Evolutionary conservation across 192 early-diverging fungal genomes (phyloP).

Genomic region (Pilaira anomala): DNA sequence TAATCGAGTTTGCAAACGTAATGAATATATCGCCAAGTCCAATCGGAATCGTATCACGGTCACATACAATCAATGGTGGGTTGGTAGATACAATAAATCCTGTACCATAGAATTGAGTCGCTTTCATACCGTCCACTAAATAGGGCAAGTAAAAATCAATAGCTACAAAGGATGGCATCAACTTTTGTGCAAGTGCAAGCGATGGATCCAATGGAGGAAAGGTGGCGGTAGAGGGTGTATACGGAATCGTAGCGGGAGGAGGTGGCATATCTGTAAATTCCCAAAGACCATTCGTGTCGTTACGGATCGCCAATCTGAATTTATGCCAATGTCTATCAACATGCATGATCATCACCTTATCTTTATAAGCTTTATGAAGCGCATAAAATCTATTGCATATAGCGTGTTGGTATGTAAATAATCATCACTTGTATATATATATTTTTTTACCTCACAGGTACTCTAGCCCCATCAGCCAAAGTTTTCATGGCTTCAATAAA

Average conservation of each 20-base stretch:
- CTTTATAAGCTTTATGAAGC: slow-evolving; percentile 77
- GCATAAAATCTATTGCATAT: slow-evolving; percentile 54
- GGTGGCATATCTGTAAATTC: slow-evolving; percentile 66
- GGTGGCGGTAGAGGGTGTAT: slow-evolving; percentile 65
- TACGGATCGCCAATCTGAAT: slow-evolving; percentile 74
- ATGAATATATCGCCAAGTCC: slow-evolving; percentile 76
- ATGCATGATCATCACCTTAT: slow-evolving; percentile 78
- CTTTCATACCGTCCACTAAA: slow-evolving; percentile 72
- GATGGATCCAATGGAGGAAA: slow-evolving; percentile 68
- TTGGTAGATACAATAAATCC: slow-evolving; percentile 79
- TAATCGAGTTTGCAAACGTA: slow-evolving; percentile 84
- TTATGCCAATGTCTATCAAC: slow-evolving; percentile 86
- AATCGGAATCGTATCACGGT: slow-evolving; percentile 78
- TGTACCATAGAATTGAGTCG: slow-evolving; percentile 64
- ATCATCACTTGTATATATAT: background rate
- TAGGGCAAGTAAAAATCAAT: slow-evolving; percentile 82
- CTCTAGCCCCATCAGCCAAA: slow-evolving; percentile 61
- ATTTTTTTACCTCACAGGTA: slow-evolving; percentile 41
- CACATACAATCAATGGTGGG: slow-evolving; percentile 77
- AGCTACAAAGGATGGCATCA: slow-evolving; percentile 82
- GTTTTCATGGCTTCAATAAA: slow-evolving; percentile 63
- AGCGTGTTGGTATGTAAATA: background rate
- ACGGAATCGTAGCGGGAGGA: slow-evolving; percentile 45
- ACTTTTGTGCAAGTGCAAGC: slow-evolving; percentile 62
- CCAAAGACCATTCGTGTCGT: slow-evolving; percentile 82